These are phyloP conservation scores for Rhizopogon sp. DNA, from an alignment of 768 basidiomycete genomes.

Conservation along the genomic window DNA sequence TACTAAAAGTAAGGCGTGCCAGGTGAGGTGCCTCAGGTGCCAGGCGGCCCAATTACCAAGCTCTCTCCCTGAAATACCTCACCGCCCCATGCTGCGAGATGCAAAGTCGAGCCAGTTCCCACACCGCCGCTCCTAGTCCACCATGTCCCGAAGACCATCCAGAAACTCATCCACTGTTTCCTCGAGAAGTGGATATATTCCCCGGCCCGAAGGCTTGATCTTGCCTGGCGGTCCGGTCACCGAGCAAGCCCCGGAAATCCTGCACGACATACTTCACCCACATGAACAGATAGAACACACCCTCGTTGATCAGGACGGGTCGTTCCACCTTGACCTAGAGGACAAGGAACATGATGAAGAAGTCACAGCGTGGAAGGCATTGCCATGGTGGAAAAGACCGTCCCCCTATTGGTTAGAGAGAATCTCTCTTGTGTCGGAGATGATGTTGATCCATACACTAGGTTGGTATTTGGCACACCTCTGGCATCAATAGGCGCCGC, in stretches of 20 bases:
- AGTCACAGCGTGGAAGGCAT: constrained; percentile 19
- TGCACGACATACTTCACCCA: constrained; percentile 41
- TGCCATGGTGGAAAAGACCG: constrained; percentile 75
- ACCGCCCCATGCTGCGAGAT: too few species aligned
- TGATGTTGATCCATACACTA: constrained; percentile 22
- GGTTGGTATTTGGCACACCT: constrained; percentile 54
- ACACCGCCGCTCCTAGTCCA: constrained; percentile 2
- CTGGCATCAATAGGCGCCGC: constrained; percentile 51
- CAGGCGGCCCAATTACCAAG: too few species aligned
- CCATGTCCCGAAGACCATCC: constrained; percentile 13
- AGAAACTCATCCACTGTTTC: constrained; percentile 19
- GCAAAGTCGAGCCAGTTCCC: background rate
- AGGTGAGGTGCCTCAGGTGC: background rate
- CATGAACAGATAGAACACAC: constrained; percentile 32
- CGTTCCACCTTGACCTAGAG: constrained; percentile 16
- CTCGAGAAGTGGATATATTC: constrained; percentile 13
- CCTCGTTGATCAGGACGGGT: constrained; percentile 16
- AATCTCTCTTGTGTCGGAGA: background rate
- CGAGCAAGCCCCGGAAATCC: constrained; percentile 41
- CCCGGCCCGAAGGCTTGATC: constrained; percentile 30
- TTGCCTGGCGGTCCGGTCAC: constrained; percentile 42
- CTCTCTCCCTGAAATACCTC: background rate
- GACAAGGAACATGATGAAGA: constrained; percentile 25
- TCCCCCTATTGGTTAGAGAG: constrained; percentile 64
- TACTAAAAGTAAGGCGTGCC: constrained; percentile 14